These are phyloP conservation scores for Blastobotrys americana DNA, from an alignment of 805 yeast species.

Conservation along the genomic window DNA sequence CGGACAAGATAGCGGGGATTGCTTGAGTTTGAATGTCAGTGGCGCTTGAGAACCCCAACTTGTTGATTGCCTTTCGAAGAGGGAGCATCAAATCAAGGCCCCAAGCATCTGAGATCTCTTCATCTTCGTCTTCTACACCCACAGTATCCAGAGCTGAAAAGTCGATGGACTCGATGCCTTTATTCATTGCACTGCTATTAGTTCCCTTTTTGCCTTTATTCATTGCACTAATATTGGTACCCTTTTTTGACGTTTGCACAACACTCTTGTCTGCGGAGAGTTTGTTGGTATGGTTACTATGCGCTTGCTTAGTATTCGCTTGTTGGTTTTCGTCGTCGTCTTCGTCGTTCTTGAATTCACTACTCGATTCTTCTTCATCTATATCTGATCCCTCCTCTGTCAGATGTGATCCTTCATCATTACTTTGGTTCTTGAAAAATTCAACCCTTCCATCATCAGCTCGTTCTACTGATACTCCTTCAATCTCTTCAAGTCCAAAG, in stretches of 20 bases:
- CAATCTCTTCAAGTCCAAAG: conserved; percentile 88
- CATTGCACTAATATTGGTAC: conserved; percentile 5
- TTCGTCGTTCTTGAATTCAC: conserved; percentile 7
- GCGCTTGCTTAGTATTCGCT: conserved; percentile 4
- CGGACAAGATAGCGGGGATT: conserved; percentile 66
- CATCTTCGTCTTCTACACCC: conserved; percentile 16
- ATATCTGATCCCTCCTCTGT: conserved; percentile 31
- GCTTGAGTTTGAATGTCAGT: conserved; percentile 76
- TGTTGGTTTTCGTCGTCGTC: conserved; percentile 9
- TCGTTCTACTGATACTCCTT: conserved; percentile 81
- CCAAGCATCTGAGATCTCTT: conserved; percentile 29
- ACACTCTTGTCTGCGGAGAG: conserved; percentile 7
- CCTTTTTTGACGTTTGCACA: conserved; percentile 8
- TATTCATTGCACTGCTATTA: background rate
- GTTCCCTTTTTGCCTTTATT: background rate
- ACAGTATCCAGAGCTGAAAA: conserved; percentile 16
- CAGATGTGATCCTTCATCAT: conserved; percentile 31
- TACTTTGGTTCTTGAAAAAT: conserved; percentile 58
- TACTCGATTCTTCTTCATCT: background rate
- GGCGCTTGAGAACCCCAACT: conserved; percentile 57
- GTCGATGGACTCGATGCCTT: conserved; percentile 8
- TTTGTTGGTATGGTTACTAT: conserved; percentile 5
- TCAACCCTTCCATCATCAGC: conserved; percentile 87
- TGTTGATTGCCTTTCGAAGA: conserved; percentile 52
- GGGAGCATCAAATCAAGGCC: conserved; percentile 40